Conservation (phyloP, 1,139 yeast genomes). For the Suhomyces taliae region DNA sequence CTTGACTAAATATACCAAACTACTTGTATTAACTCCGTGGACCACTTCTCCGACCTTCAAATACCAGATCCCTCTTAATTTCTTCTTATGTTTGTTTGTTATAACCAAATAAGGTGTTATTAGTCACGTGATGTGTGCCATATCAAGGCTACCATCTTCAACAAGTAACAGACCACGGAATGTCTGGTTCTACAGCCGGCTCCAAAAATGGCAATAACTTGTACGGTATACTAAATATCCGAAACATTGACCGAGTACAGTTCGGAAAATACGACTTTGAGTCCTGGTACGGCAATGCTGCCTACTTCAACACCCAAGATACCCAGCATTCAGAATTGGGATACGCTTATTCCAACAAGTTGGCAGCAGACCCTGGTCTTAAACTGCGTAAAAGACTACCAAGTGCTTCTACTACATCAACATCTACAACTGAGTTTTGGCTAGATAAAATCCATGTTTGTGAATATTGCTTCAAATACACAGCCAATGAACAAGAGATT, state of each 20-base stretch:
- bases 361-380: constrained; percentile 12
- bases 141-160: not conserved
- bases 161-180: not conserved
- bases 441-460: constrained; percentile 68
- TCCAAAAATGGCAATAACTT: constrained; percentile 17
- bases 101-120: too few species aligned
- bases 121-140: not conserved
- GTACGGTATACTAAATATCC: constrained; percentile 59
- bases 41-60: too few species aligned
- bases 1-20: too few species aligned
- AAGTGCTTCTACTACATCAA: not conserved
- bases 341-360: constrained; percentile 20
- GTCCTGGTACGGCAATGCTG: constrained; percentile 87
- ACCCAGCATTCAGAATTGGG: constrained; percentile 35
- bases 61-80: too few species aligned
- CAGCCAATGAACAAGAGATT: constrained; percentile 43
- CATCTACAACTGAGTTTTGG: constrained; percentile 38
- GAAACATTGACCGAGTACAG: constrained; percentile 64
- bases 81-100: too few species aligned
- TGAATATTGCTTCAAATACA: constrained; percentile 79
- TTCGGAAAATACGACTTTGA: constrained; percentile 66
- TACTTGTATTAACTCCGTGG: too few species aligned
- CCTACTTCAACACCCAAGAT: constrained; percentile 52
- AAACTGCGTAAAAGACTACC: constrained; percentile 7
- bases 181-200: not conserved